These are phyloP conservation scores for Urostyla sp. DNA, from an alignment of 73 alveolate species.

Conservation along the genomic window DNA sequence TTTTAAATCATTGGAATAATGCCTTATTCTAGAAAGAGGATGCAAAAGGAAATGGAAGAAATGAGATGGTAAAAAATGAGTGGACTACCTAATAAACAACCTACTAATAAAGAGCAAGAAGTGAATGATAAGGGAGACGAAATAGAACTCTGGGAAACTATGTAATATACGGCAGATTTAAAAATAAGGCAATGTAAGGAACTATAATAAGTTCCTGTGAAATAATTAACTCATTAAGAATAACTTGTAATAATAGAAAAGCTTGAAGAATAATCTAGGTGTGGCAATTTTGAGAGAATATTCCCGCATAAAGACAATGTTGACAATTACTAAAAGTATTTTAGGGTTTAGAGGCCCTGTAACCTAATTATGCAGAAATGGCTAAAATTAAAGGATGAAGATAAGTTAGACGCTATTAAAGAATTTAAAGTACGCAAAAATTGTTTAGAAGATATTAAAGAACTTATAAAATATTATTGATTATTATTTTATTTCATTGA, in stretches of 20 bases:
- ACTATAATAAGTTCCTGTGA: background rate
- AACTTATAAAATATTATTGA: slow-evolving; percentile 14
- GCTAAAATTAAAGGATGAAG: slow-evolving; percentile 41
- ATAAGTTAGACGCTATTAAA: background rate
- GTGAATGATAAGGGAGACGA: background rate
- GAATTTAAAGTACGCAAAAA: slow-evolving; percentile 16
- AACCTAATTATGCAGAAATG: slow-evolving; percentile 34
- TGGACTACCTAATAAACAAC: background rate
- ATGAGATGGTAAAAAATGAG: slow-evolving; percentile 22
- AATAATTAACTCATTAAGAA: slow-evolving; percentile 2
- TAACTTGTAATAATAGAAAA: slow-evolving; percentile 22
- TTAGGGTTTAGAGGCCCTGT: slow-evolving; percentile 9
- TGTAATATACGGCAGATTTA: background rate
- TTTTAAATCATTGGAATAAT: slow-evolving; percentile 34
- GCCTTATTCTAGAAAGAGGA: slow-evolving; percentile 15
- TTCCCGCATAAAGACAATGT: slow-evolving; percentile 18
- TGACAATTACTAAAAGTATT: slow-evolving; percentile 11
- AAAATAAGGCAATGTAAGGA: slow-evolving; percentile 19
- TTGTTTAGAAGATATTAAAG: background rate
- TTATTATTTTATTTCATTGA: background rate
- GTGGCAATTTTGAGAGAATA: slow-evolving; percentile 39
- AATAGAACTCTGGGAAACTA: background rate
- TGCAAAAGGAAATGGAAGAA: slow-evolving; percentile 8
- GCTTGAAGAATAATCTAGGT: slow-evolving; percentile 23
- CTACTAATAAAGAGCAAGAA: background rate